phyloP scores from a whole-genome alignment of 768 basidiomycete genomes.

The Boletellus sp. region DNA sequence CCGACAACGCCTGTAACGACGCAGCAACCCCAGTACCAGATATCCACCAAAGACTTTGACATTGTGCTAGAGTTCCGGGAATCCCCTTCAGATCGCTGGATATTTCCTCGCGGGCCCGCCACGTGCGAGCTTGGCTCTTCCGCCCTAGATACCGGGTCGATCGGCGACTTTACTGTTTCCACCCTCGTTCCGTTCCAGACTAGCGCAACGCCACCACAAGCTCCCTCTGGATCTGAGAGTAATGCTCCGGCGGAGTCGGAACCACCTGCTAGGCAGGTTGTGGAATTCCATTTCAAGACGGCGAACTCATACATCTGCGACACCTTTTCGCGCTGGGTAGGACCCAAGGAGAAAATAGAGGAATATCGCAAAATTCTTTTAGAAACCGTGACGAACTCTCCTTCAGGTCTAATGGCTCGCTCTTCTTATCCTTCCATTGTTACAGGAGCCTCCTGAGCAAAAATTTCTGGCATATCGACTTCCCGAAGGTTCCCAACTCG shows the following conservation, averaged over 20 bases:
- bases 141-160: conserved; percentile 9
- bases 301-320: conserved; percentile 53
- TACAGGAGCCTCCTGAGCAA: conserved; percentile 42
- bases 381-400: conserved; percentile 38
- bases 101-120: conserved; percentile 60
- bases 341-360: conserved; percentile 49
- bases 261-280: conserved; percentile 30
- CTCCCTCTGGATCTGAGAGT: conserved; percentile 12
- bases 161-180: conserved; percentile 39
- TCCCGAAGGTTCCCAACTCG: conserved; percentile 50
- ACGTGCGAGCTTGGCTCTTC: conserved; percentile 42
- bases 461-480: conserved; percentile 57
- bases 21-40: conserved; percentile 23
- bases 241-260: conserved; percentile 12
- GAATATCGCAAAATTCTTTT: conserved; percentile 45
- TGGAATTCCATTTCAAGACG: conserved; percentile 47
- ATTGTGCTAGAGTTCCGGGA: conserved; percentile 71
- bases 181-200: conserved; percentile 44
- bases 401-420: background rate
- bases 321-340: conserved; percentile 57
- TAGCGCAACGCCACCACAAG: conserved; percentile 13
- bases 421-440: conserved; percentile 1
- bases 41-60: conserved; percentile 58
- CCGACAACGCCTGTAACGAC: conserved; percentile 11
- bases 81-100: conserved; percentile 56